Percentiles rank a stretch among this genome's conserved stretches.
phyloP scores from a whole-genome alignment of 306 rosid species.

The Prunus armeniaca region DNA sequence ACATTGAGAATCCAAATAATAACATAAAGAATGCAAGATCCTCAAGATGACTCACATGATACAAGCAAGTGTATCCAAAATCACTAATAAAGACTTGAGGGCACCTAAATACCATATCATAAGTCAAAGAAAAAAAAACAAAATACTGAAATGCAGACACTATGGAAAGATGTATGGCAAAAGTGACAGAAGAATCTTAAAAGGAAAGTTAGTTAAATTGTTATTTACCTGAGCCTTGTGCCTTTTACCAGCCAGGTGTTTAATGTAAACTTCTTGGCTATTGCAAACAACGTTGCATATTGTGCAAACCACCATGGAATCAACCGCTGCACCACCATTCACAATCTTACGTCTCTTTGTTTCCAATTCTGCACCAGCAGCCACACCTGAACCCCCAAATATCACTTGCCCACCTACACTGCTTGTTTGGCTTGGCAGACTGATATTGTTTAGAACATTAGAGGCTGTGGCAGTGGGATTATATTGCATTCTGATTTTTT shows the following conservation, averaged over 20 bases:
- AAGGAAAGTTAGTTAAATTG: conserved; percentile 14
- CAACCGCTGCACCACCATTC: conserved; percentile 30
- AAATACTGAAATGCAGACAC: neutral
- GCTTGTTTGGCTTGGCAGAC: conserved; percentile 22
- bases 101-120: neutral
- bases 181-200: neutral
- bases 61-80: neutral
- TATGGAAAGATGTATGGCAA: neutral
- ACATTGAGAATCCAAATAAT: neutral
- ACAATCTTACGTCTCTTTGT: conserved; percentile 42
- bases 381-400: conserved; percentile 22
- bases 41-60: neutral
- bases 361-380: conserved; percentile 29
- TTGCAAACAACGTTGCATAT: conserved; percentile 55
- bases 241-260: conserved; percentile 59
- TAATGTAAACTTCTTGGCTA: conserved; percentile 49
- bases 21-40: neutral
- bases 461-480: conserved; percentile 26
- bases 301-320: conserved; percentile 45
- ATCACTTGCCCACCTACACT: conserved; percentile 27
- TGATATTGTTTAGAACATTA: conserved; percentile 13
- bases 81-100: neutral
- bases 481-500: conserved; percentile 34
- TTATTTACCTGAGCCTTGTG: conserved; percentile 60
- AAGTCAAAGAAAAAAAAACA: conserved; percentile 3